phyloP scores from a whole-genome alignment of 495 filamentous ascomycete genomes.

The Pseudotulostoma volvatum region DNA sequence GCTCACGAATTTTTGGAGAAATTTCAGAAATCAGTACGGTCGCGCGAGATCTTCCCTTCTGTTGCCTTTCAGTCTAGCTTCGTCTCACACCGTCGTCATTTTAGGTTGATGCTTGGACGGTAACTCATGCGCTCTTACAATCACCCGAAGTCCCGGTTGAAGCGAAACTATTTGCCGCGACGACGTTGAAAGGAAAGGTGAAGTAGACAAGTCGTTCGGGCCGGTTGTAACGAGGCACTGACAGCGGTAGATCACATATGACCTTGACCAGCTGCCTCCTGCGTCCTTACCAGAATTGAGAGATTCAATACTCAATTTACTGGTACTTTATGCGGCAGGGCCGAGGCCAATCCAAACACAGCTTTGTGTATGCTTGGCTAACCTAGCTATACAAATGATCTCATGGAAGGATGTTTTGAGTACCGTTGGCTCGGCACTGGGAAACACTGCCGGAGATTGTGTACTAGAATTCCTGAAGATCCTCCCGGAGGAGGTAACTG shows the following conservation, averaged over 20 bases:
- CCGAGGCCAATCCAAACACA: conserved; percentile 87
- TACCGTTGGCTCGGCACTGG: conserved; percentile 61
- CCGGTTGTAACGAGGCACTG: conserved; percentile 11
- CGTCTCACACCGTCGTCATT: conserved; percentile 5
- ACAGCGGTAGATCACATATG: conserved; percentile 54
- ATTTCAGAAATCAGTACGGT: conserved; percentile 94
- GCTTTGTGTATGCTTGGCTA: conserved; percentile 84
- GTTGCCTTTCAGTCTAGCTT: not conserved
- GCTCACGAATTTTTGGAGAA: conserved; percentile 82
- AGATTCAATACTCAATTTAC: conserved; percentile 61
- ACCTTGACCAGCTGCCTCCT: conserved; percentile 70
- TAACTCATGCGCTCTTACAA: conserved; percentile 71
- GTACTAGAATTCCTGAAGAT: conserved; percentile 92
- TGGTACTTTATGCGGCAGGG: conserved; percentile 62
- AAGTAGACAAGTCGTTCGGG: conserved; percentile 9
- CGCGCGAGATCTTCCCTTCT: not conserved
- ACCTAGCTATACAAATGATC: conserved; percentile 88
- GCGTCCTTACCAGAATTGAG: conserved; percentile 58
- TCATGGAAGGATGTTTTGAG: conserved; percentile 88
- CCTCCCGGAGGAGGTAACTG: conserved; percentile 95
- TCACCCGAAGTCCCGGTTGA: conserved; percentile 54
- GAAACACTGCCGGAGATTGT: conserved; percentile 60
- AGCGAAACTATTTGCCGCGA: conserved; percentile 88
- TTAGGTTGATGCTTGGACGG: conserved; percentile 78
- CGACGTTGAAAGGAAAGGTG: conserved; percentile 96